Evolutionary conservation across 2,329 filamentous ascomycete genomes (phyloP), one percentile per base, ranked within the genome.

Genomic region (Colletotrichum cereale): DNA sequence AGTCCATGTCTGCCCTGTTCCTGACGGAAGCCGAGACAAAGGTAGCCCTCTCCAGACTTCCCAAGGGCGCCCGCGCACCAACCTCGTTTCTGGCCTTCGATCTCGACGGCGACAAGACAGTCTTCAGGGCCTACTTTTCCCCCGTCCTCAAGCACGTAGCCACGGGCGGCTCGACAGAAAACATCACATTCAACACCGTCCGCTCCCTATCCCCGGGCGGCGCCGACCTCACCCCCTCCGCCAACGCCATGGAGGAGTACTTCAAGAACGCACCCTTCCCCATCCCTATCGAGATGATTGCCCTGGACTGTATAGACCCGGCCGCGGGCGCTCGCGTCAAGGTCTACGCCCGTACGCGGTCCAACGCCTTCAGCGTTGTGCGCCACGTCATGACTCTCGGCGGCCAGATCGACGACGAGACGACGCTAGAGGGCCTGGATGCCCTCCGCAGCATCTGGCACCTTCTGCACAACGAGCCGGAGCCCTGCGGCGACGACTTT

Each of bases 301-400:
- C 76, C n/a, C 74, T 78, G 24, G 76, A 78, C 60, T 77, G 76
- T 44, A 52, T 77, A n/a, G 72, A 67, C 34, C 76, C 76, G 5
- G 73, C 76, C 21, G 72, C 72, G 31, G 76, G 76, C 2, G 77
- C 77, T 12, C 64, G 77, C 55, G 72, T 76, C 57, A 78, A 78
- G 67, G 60, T 78, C n/a, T 78, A 78, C 60, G 76, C 74, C 16
- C 73, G 74, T 8, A 74, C 76, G 11, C 74, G 73, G 44, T 71
- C 66, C 31, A 78, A 78, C 29, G 73, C 75, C 18, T 77, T 76
- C 72, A 65, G 72, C 38, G 71, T 74, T 7, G 75, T 78, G 29
- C 66, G 73, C 14, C 52, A 78, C 5, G 75, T 78, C 24, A 66
- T 76, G 18, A 78, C 77, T 1, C 64, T 78, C 0, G 76, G 75